A percentile compares a stretch with the other conserved stretches of the same genome.
Conservation (phyloP, 345 rosid species). For the Punica granatum region DNA sequence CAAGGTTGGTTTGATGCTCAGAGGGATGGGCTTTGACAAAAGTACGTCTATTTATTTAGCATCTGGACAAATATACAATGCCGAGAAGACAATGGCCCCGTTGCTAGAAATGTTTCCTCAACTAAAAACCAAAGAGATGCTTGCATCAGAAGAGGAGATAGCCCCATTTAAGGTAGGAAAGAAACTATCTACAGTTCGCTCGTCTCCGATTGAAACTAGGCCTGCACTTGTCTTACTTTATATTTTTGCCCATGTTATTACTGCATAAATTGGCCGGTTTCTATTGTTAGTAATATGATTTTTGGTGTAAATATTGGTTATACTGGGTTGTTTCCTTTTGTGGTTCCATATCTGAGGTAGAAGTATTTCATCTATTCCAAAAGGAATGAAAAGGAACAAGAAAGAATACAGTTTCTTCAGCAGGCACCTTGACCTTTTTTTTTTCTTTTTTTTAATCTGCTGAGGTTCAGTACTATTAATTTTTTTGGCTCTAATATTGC, state of each 20-base stretch:
- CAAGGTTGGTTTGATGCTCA: slow-evolving; percentile 95
- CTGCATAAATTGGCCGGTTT: no score
- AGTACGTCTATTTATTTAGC: slow-evolving; percentile 83
- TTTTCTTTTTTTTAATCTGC: no score
- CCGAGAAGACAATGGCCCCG: slow-evolving; percentile 85
- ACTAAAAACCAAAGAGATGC: slow-evolving; percentile 81
- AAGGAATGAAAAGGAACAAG: background rate
- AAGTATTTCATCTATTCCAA: background rate
- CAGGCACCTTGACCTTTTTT: background rate
- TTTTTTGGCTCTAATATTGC: slow-evolving; percentile 5
- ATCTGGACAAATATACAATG: slow-evolving; percentile 89
- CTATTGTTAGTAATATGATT: background rate
- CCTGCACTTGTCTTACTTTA: no score
- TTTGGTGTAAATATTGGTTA: background rate
- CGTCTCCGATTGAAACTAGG: no score
- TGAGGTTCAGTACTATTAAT: no score
- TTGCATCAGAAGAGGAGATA: slow-evolving; percentile 87
- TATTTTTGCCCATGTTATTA: no score
- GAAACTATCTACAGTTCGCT: background rate
- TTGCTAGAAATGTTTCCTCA: slow-evolving; percentile 95
- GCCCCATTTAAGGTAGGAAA: slow-evolving; percentile 64
- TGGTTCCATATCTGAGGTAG: no score
- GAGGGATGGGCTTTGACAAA: slow-evolving; percentile 98
- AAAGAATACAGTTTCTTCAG: background rate
- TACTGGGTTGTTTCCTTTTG: background rate